Conservation (phyloP, 164 flowering plant species). For the Sextonia rubra region DNA sequence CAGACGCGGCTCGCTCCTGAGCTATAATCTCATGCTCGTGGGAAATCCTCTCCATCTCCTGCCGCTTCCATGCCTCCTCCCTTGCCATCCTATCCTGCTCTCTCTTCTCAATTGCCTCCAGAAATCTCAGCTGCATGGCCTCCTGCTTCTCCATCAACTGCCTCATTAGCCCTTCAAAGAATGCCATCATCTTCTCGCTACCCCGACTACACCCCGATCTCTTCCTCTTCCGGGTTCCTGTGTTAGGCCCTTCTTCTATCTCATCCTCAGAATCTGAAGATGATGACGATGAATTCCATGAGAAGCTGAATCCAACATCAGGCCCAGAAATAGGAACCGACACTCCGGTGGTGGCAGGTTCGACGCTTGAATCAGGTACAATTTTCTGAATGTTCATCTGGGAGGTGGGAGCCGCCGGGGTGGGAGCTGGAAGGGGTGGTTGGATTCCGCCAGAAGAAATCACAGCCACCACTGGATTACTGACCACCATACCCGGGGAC, state of each 20-base stretch:
- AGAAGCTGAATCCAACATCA: conserved; percentile 41
- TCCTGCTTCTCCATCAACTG: conserved; percentile 76
- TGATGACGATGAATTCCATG: conserved; percentile 33
- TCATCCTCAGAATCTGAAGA: conserved; percentile 22
- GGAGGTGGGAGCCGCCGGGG: not conserved
- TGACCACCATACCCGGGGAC: not conserved
- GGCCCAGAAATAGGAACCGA: conserved; percentile 7
- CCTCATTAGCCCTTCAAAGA: conserved; percentile 59
- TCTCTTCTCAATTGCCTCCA: conserved; percentile 67
- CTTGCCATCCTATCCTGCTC: conserved; percentile 65
- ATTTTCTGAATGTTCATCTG: not conserved
- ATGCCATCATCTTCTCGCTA: conserved; percentile 42
- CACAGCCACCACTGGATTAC: conserved; percentile 3
- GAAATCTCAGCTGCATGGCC: conserved; percentile 53
- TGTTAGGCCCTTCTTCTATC: conserved; percentile 6
- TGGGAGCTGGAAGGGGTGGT: not conserved
- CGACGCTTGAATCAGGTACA: not conserved
- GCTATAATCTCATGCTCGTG: conserved; percentile 59
- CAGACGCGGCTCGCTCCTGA: conserved; percentile 58
- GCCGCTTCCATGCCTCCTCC: conserved; percentile 81
- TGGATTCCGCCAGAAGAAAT: conserved; percentile 1
- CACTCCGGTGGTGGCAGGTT: not conserved
- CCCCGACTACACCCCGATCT: conserved; percentile 21
- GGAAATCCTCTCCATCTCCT: conserved; percentile 51
- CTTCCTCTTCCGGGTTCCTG: conserved; percentile 32